Evolutionary conservation across 2,329 filamentous ascomycete genomes (phyloP), one percentile per base, ranked within the genome.

Genomic region (Penicillium brevicompactum): DNA sequence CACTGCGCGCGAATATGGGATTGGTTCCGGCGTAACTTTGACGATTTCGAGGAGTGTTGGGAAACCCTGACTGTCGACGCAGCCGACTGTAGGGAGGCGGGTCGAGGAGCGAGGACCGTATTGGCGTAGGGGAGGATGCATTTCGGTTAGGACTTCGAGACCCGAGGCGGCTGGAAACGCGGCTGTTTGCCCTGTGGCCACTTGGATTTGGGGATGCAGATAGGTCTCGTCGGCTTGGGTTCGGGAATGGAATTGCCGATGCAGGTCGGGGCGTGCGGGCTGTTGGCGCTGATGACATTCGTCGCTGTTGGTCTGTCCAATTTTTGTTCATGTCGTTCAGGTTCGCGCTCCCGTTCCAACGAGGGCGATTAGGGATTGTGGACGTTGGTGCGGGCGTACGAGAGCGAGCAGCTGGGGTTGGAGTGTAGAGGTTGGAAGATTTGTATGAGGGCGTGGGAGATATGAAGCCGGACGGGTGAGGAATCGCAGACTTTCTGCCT

Each of bases 271-370:
- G 61, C 46, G 65, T 62, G 52, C 61, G 66, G 22, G 62, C 51
- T 13, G 32, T 27, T 13, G 67, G 63, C 11, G 67, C 61, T 9
- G 70, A 70, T 37, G 65, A 64, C 45, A 75, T 27, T 6, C 24
- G 78, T 48, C 72, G 66, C 54, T 70, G 84, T 0, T 22, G 84
- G 88, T 69, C 85, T 84, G 70, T 89, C 38, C 38, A 86, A 24
- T 87, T 86, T n/a, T 84, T 82, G 31, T 87, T 81, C n/a, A 86
- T 77, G 57, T 86, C 82, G 6, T 76, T 76, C 4, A 84, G 82
- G 64, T 88, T 91, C 5, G 86, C 84, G 30, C 86, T 89, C 10
- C 67, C 68, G 67, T 87, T 93, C 90, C 90, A 94, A 55, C 86
- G 82, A 3, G 90, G 90, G 48, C 88, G 85, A 53, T 83, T 79